Evolutionary conservation across 2,329 filamentous ascomycete species (phyloP).

Genomic region (Hyphodiscus sp.): DNA sequence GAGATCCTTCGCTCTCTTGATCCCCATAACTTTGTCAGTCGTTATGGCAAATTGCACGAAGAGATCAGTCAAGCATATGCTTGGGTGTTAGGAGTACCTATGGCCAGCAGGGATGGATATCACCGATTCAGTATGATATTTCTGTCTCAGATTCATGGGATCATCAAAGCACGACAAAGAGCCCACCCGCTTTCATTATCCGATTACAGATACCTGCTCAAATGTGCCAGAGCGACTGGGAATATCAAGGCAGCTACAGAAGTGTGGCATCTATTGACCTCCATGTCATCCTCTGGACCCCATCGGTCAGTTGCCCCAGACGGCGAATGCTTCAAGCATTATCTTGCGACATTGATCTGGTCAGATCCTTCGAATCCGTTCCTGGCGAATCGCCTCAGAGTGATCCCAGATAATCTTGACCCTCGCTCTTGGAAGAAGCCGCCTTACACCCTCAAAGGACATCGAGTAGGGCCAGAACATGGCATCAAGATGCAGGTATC

Average conservation of each 20-base stretch:
- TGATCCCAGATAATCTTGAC: slow-evolving; percentile 21
- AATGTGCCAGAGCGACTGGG: slow-evolving; percentile 42
- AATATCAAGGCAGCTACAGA: slow-evolving; percentile 36
- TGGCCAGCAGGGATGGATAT: slow-evolving; percentile 7
- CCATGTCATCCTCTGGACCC: slow-evolving; percentile 29
- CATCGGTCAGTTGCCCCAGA: slow-evolving; percentile 34
- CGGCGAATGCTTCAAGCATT: slow-evolving; percentile 47
- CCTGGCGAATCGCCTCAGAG: slow-evolving; percentile 31
- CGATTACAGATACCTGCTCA: slow-evolving; percentile 48
- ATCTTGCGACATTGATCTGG: slow-evolving; percentile 45
- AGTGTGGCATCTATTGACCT: slow-evolving; percentile 37
- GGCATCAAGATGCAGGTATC: slow-evolving; percentile 17
- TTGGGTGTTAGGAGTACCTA: slow-evolving; percentile 19
- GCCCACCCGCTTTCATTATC: slow-evolving; percentile 35
- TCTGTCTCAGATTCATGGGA: slow-evolving; percentile 17
- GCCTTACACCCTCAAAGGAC: slow-evolving; percentile 18
- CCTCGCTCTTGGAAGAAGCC: slow-evolving; percentile 17
- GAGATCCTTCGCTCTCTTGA: slow-evolving; percentile 58
- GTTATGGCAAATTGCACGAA: slow-evolving; percentile 39
- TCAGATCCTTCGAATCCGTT: slow-evolving; percentile 34
- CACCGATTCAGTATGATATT: slow-evolving; percentile 21
- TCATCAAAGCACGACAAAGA: slow-evolving; percentile 33
- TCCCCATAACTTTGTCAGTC: slow-evolving; percentile 44
- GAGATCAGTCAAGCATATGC: slow-evolving; percentile 43
- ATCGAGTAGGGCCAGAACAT: slow-evolving; percentile 14